Conservation (phyloP, 225 moss, liverwort and hornwort species). For the Physcomitrium patens region DNA sequence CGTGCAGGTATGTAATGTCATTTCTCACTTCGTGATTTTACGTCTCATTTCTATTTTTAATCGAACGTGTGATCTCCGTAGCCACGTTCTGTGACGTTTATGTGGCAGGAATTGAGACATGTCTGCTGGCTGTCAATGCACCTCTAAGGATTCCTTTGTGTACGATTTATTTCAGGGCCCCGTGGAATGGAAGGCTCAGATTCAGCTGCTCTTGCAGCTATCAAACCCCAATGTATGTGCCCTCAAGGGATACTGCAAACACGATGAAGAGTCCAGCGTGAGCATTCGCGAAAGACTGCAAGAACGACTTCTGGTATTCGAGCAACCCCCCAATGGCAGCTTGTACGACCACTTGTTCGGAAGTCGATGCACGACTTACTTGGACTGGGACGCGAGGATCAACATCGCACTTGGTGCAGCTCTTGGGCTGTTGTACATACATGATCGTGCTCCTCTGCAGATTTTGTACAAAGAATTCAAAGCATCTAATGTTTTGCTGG, state of each 20-base stretch:
- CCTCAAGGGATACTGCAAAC: constrained; percentile 53
- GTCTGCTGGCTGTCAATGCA: no score
- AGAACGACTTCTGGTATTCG: constrained; percentile 55
- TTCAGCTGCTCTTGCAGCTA: constrained; percentile 51
- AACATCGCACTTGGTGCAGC: constrained; percentile 47
- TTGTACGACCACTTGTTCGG: constrained; percentile 50
- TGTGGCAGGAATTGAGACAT: neutral
- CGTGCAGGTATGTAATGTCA: constrained; percentile 33
- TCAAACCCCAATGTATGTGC: constrained; percentile 34
- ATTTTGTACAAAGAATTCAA: constrained; percentile 52
- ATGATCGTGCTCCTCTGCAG: constrained; percentile 54
- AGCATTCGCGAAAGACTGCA: constrained; percentile 29
- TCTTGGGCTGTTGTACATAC: constrained; percentile 43
- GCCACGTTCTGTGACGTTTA: neutral
- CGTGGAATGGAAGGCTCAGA: constrained; percentile 53
- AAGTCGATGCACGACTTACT: constrained; percentile 31
- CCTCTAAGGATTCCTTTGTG: neutral
- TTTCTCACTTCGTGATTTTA: no score
- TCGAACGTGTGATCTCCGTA: neutral
- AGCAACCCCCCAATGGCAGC: constrained; percentile 44
- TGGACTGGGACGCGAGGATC: constrained; percentile 55
- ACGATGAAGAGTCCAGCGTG: constrained; percentile 32
- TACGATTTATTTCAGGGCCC: constrained; percentile 29
- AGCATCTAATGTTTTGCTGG: constrained; percentile 48
- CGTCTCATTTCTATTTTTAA: no score